Evolutionary conservation across 495 filamentous ascomycete species (phyloP), one percentile per base, ranked within the genome.

Genomic region (Tuber borchii): DNA sequence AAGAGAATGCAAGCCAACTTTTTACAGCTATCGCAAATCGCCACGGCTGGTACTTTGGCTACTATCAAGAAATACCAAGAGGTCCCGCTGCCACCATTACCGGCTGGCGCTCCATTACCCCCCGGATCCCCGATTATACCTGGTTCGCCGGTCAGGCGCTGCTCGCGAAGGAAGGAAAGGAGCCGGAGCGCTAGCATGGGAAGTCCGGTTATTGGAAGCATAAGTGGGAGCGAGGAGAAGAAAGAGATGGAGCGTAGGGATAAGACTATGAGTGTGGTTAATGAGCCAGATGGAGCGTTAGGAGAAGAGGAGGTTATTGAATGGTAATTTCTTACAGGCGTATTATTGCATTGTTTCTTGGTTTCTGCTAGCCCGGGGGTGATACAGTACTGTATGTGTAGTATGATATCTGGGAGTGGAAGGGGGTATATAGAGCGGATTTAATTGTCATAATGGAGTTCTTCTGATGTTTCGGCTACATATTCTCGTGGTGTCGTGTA

Each of bases 1-100:
- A 79, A 75, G 42, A 79, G 75, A 61, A 79, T 79, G 76, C 78
- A 79, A 42, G 70, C 72, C 16, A 73, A 73, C 31, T 79, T 79
- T 40, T 56, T 79, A 14, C 70, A 75, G 39, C 70, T 79, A 19
- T 79, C 78, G 14, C 77, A 79, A 43, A 70, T 43, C 1, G 76
- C 72, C 10, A 70, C 73, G 16, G 73, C 72, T 14, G 73, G 56
- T 70, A 73, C 72, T 7, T 56, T 71, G 31, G 76, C 61, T 9
- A 65, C 69, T 31, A 46, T 70, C 26, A 79, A 70, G 37, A 79
- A 75, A 19, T 79, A 79, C 22, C 76, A 79, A 14, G 76, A 79
- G n/a, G 73, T 68, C 42, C 61, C 73, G 26, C 42, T 79, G 16
- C 70, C 77, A 31, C 71, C 72, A 34, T 39, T 79, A 61, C 76